These are phyloP conservation scores for Pichia heedii DNA, from an alignment of 805 yeast genomes.

Conservation along the genomic window DNA sequence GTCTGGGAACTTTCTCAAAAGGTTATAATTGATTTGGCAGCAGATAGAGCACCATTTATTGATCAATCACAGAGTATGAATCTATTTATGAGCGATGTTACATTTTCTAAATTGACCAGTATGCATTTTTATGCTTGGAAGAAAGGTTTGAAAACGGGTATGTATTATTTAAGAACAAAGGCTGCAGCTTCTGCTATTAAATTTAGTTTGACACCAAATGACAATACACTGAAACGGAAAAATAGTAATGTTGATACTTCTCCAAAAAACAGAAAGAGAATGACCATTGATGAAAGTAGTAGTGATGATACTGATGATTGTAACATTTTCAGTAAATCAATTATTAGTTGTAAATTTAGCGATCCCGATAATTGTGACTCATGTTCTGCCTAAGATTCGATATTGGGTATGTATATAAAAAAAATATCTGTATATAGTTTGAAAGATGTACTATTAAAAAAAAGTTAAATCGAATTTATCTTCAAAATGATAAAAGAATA, in stretches of 20 bases:
- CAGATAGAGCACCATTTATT: conserved; percentile 62
- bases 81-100: conserved; percentile 79
- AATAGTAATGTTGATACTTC: not conserved
- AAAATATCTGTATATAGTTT: not conserved
- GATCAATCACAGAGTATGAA: conserved; percentile 93
- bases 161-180: conserved; percentile 95
- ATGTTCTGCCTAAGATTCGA: conserved; percentile 32
- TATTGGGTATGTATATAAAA: conserved; percentile 2
- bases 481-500: too few species aligned
- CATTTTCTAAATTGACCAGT: conserved; percentile 92
- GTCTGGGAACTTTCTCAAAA: conserved; percentile 96
- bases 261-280: not conserved
- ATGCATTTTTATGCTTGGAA: conserved; percentile 99
- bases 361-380: conserved; percentile 31
- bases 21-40: conserved; percentile 77
- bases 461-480: too few species aligned
- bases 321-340: conserved; percentile 14
- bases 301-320: not conserved
- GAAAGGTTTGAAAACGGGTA: conserved; percentile 96
- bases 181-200: conserved; percentile 97
- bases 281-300: not conserved
- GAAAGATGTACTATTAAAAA: too few species aligned
- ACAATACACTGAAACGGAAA: not conserved
- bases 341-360: conserved; percentile 14
- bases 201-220: conserved; percentile 56